Evolutionary conservation across 306 rosid species (phyloP), one percentile per base, ranked within the genome.

Genomic region (Glycine latifolia): DNA sequence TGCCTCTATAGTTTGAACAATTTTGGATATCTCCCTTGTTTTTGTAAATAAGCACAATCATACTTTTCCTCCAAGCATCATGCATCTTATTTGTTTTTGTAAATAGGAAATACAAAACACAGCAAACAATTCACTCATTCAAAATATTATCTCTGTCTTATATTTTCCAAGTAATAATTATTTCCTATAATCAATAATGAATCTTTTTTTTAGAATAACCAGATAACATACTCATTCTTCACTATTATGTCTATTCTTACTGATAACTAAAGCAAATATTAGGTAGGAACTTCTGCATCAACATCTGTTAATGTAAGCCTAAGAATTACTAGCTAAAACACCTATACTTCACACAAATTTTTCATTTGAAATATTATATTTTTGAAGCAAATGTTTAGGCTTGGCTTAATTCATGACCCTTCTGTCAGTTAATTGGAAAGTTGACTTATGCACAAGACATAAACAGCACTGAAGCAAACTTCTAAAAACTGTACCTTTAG

Each of bases 401-500:
- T 49, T 47, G 65, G 31, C 11, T 31, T 69, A 41, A 17, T 50
- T 35, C 44, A 4, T 81, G 46, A 48, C 48, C 71, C 33, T 46
- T 35, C 4, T 7, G 66, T 13, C 52, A 59, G 63, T 52, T 66
- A 47, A 68, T 11, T 37, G 43, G 43, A 84, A 79, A 56, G n/a
- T 73, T 55, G 72, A 26, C 37, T 35, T 75, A 4, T 60, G 48
- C 70, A 80, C 16, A 69, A 11, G 50, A 48, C 1, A 63, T 31
- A 55, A 66, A 49, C 17, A 26, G 14, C 54, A 73, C 14, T 68
- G 71, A 73, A 33, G 54, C 71, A 70, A 11, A 53, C 59, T 17
- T 67, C 47, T 37, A 8, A 15, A 78, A 71, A 67, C 35, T 44
- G 35, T 89, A 93, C 99, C 99, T 93, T 93, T 14, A 91, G 82